Conservation (phyloP, 2,329 filamentous ascomycete species). For the Epicoccum nigrum region DNA sequence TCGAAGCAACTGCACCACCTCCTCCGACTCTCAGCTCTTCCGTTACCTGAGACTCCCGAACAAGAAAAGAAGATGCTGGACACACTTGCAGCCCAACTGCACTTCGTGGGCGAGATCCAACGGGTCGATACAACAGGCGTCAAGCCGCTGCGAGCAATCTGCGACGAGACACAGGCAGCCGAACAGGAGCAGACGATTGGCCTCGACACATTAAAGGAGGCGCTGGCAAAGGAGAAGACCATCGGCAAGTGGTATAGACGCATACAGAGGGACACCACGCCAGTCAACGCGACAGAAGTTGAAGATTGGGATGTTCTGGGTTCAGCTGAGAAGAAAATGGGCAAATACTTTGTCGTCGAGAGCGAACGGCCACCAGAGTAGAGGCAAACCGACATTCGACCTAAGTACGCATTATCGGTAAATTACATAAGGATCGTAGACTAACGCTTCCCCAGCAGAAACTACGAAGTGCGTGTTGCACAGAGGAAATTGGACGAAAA, state of each 20-base stretch:
- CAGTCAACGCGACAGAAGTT: conserved; percentile 48
- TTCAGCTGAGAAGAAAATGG: conserved; percentile 68
- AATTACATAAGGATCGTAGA: not conserved
- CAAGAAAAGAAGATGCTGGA: conserved; percentile 75
- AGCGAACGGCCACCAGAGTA: conserved; percentile 55
- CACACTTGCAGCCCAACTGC: conserved; percentile 80
- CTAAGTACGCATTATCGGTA: not conserved
- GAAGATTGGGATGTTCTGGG: conserved; percentile 75
- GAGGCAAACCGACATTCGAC: not conserved
- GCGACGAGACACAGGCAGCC: conserved; percentile 73
- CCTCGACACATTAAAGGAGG: conserved; percentile 61
- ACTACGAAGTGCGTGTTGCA: not conserved
- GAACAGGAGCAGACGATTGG: conserved; percentile 64
- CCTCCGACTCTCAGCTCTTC: conserved; percentile 86
- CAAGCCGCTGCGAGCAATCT: conserved; percentile 75
- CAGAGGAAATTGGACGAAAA: not conserved
- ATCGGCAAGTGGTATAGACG: conserved; percentile 61
- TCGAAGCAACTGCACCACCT: conserved; percentile 78
- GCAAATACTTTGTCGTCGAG: conserved; percentile 79
- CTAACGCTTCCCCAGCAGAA: not conserved
- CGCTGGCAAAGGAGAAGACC: conserved; percentile 65
- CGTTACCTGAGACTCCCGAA: conserved; percentile 65
- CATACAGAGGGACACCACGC: conserved; percentile 57
- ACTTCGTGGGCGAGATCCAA: conserved; percentile 89
- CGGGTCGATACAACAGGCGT: conserved; percentile 75